These are phyloP conservation scores for Citrullus colocynthis DNA, from an alignment of 306 rosid species.

Conservation along the genomic window DNA sequence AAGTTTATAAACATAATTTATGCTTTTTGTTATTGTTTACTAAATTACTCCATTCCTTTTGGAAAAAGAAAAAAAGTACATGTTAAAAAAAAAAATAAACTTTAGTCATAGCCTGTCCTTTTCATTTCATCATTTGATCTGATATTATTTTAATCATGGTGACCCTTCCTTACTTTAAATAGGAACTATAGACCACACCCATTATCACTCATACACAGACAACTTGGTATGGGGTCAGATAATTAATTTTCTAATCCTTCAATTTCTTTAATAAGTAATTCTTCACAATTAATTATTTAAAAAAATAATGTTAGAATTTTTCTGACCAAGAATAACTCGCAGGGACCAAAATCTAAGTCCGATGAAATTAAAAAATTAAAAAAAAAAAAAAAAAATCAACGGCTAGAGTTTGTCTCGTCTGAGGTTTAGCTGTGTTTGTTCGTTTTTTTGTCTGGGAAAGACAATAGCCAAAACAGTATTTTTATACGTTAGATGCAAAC, in stretches of 20 bases:
- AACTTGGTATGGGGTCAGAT: neutral
- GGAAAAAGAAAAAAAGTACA: neutral
- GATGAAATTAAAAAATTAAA: neutral
- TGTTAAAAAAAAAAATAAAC: neutral
- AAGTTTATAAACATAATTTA: too few relatives aligned
- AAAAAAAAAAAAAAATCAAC: conserved; percentile 17
- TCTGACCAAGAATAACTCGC: neutral
- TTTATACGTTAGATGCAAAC: conserved; percentile 1
- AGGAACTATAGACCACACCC: neutral
- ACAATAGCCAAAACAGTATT: neutral
- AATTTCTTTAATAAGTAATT: neutral
- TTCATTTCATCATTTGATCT: neutral
- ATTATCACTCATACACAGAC: neutral
- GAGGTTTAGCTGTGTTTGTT: neutral
- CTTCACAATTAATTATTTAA: neutral
- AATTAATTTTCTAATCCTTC: neutral
- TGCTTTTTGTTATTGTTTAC: too few relatives aligned
- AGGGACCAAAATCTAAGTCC: neutral
- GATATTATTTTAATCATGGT: neutral
- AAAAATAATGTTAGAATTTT: neutral
- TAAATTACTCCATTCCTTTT: too few relatives aligned
- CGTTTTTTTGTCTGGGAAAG: neutral
- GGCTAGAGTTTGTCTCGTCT: conserved; percentile 38
- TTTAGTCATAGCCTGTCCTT: neutral
- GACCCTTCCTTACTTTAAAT: neutral